Evolutionary conservation across 2,329 filamentous ascomycete species (phyloP).

Genomic region (Penicillium hesseltinei): DNA sequence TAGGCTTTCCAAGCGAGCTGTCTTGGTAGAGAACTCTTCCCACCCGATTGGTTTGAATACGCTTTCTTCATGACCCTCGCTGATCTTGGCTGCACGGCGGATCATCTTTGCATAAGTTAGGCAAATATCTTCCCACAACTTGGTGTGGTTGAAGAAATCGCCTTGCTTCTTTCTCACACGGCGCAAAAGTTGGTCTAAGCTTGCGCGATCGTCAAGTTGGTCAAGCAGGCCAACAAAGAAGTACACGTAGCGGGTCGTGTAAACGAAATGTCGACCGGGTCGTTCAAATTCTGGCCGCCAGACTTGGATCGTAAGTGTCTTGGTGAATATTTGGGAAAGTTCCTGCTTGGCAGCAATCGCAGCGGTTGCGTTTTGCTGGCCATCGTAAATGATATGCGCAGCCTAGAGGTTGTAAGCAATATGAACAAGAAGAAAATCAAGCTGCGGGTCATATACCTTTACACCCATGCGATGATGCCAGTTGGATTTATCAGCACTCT

Average conservation of each 20-base stretch:
- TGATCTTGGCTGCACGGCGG: constrained; percentile 56
- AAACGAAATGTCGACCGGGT: constrained; percentile 84
- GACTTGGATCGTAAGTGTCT: constrained; percentile 90
- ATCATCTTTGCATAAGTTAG: constrained; percentile 59
- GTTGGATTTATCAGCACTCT: constrained; percentile 79
- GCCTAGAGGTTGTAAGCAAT: constrained; percentile 44
- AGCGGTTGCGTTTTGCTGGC: constrained; percentile 50
- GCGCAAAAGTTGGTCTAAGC: constrained; percentile 73
- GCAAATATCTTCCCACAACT: constrained; percentile 63
- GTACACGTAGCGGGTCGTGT: constrained; percentile 79
- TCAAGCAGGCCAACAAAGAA: constrained; percentile 76
- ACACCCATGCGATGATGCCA: constrained; percentile 93
- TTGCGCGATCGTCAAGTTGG: constrained; percentile 70
- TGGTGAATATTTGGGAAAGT: constrained; percentile 84
- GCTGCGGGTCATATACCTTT: constrained; percentile 52
- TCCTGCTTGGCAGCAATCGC: constrained; percentile 69
- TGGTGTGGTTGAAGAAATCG: constrained; percentile 65
- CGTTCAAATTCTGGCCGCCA: constrained; percentile 91
- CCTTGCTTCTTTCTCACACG: constrained; percentile 77
- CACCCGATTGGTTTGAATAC: constrained; percentile 63
- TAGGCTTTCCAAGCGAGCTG: constrained; percentile 60
- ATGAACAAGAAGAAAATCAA: constrained; percentile 15
- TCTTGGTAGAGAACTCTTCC: constrained; percentile 63
- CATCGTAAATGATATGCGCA: constrained; percentile 62
- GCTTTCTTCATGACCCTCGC: constrained; percentile 61